phyloP scores from a whole-genome alignment of 345 rosid genomes.

The Stellera chamaejasme region DNA sequence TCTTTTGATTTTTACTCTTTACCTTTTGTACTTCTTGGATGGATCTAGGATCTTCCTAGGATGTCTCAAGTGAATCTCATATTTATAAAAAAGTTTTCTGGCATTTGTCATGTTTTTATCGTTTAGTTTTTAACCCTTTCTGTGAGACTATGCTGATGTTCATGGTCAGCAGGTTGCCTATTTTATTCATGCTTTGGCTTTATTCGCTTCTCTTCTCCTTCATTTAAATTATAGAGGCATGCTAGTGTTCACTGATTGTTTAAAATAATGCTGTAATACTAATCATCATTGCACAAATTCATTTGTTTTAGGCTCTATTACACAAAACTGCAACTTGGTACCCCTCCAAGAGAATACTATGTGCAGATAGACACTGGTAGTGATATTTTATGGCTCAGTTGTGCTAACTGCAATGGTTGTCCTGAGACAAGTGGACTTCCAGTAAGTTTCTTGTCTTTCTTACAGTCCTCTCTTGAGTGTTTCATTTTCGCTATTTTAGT shows the following conservation, averaged over 20 bases:
- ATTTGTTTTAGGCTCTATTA: constrained; percentile 53
- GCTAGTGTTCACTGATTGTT: too few species aligned
- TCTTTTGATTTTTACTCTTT: background rate
- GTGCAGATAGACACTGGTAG: constrained; percentile 93
- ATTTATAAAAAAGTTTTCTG: too few species aligned
- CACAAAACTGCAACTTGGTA: constrained; percentile 62
- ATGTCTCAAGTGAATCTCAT: background rate
- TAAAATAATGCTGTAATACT: background rate
- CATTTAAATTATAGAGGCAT: too few species aligned
- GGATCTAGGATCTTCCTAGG: background rate
- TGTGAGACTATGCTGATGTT: too few species aligned
- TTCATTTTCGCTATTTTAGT: background rate
- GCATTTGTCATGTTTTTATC: too few species aligned
- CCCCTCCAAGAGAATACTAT: constrained; percentile 70
- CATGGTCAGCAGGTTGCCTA: too few species aligned
- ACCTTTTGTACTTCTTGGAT: background rate
- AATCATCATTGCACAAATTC: constrained; percentile 1
- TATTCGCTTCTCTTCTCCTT: too few species aligned
- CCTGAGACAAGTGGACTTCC: constrained; percentile 68
- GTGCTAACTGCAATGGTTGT: constrained; percentile 72
- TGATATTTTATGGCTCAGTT: constrained; percentile 85
- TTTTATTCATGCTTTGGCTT: too few species aligned
- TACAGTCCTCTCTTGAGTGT: constrained; percentile 1
- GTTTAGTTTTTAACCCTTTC: too few species aligned
- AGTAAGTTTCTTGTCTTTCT: constrained; percentile 24